These are phyloP conservation scores for Stereum hirsutum DNA, from an alignment of 1,284 basidiomycete genomes.

Conservation along the genomic window DNA sequence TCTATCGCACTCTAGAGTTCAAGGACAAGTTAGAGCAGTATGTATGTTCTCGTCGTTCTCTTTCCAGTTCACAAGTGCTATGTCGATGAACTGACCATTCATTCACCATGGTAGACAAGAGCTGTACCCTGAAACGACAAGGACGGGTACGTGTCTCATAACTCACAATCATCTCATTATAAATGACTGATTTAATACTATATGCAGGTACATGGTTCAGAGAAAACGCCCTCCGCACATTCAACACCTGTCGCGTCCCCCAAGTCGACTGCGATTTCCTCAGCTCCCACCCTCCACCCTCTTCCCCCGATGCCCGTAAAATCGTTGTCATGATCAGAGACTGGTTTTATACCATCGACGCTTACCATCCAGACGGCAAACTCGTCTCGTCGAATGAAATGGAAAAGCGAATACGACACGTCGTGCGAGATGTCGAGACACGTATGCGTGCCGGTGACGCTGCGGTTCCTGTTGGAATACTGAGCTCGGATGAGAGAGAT, in stretches of 20 bases:
- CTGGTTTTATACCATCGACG: slow-evolving; percentile 77
- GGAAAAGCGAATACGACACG: slow-evolving; percentile 55
- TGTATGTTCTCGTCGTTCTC: slow-evolving; percentile 14
- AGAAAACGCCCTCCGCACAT: slow-evolving; percentile 52
- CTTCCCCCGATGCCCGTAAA: slow-evolving; percentile 41
- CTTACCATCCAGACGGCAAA: slow-evolving; percentile 35
- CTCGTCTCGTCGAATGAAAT: slow-evolving; percentile 41
- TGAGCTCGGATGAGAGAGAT: slow-evolving; percentile 80
- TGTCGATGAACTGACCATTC: no score
- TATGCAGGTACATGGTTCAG: slow-evolving; percentile 57
- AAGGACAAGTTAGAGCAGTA: slow-evolving; percentile 62
- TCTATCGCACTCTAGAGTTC: slow-evolving; percentile 72
- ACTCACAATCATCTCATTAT: no score
- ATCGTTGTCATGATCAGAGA: slow-evolving; percentile 73
- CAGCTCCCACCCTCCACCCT: slow-evolving; percentile 32
- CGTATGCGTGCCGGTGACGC: slow-evolving; percentile 45
- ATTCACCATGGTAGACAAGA: slow-evolving; percentile 48
- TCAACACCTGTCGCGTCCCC: slow-evolving; percentile 74
- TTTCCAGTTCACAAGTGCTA: background rate
- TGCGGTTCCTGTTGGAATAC: slow-evolving; percentile 56
- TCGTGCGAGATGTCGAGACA: slow-evolving; percentile 60
- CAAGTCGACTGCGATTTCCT: slow-evolving; percentile 55
- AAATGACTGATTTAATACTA: slow-evolving; percentile 1
- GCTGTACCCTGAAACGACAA: slow-evolving; percentile 44
- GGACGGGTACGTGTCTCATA: slow-evolving; percentile 33